Percentiles rank a stretch among this genome's conserved stretches.
These are phyloP conservation scores for Neonectria neomacrospora DNA, from an alignment of 2,329 filamentous ascomycete genomes.

Conservation along the genomic window DNA sequence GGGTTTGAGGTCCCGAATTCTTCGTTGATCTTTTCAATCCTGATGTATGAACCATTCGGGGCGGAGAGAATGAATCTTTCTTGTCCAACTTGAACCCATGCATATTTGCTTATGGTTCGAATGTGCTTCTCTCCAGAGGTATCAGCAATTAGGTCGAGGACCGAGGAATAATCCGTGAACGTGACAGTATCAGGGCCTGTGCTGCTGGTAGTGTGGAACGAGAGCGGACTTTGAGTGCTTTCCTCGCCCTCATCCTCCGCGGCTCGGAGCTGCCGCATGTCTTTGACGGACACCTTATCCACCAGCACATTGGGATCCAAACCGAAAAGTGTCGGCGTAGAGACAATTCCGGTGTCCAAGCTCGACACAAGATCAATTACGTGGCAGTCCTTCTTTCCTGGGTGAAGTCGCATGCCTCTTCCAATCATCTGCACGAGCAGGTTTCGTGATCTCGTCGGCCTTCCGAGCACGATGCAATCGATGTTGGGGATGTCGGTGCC, in stretches of 20 bases:
- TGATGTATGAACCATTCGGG: conserved; percentile 70
- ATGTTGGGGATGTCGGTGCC: conserved; percentile 98
- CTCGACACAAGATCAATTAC: conserved; percentile 96
- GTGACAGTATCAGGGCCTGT: conserved; percentile 62
- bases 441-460: conserved; percentile 93
- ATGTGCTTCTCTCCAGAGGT: conserved; percentile 83
- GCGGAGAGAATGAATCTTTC: conserved; percentile 78
- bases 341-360: conserved; percentile 84
- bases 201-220: conserved; percentile 26
- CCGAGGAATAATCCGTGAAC: conserved; percentile 90
- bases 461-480: conserved; percentile 88
- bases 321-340: conserved; percentile 91
- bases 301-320: conserved; percentile 86
- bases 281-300: conserved; percentile 69
- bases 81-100: conserved; percentile 85
- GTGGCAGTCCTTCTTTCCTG: conserved; percentile 88
- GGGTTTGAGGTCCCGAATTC: conserved; percentile 39
- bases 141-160: conserved; percentile 91
- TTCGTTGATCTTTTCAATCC: conserved; percentile 57
- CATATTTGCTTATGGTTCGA: conserved; percentile 75
- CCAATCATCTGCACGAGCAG: conserved; percentile 98
- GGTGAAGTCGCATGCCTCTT: conserved; percentile 84
- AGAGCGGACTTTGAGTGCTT: conserved; percentile 27
- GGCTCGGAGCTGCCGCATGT: conserved; percentile 67
- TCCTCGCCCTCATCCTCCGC: conserved; percentile 57